phyloP scores from a whole-genome alignment of 495 filamentous ascomycete genomes.

The Letharia lupina region DNA sequence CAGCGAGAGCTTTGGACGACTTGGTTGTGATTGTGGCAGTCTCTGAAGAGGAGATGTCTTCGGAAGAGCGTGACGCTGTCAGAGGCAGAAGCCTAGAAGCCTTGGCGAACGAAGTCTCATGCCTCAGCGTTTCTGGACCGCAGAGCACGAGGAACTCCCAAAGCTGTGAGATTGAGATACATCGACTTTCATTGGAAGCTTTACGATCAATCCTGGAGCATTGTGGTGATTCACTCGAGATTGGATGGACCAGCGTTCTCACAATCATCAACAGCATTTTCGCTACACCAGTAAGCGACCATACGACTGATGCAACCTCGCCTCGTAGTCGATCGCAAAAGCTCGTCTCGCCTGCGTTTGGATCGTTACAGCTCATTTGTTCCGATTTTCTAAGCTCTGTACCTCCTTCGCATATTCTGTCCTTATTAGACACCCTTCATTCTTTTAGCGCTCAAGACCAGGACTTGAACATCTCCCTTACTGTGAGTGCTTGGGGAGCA shows the following conservation, averaged over 20 bases:
- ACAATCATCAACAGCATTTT: conserved; percentile 81
- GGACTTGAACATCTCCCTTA: conserved; percentile 92
- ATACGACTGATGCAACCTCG: conserved; percentile 19
- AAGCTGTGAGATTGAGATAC: conserved; percentile 64
- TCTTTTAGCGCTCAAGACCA: conserved; percentile 79
- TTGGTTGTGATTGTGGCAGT: conserved; percentile 58
- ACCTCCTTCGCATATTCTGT: conserved; percentile 68
- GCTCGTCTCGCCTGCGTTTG: conserved; percentile 76
- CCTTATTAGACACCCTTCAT: conserved; percentile 79
- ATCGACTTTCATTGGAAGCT: conserved; percentile 71
- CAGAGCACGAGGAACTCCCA: conserved; percentile 7
- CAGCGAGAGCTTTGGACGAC: conserved; percentile 66
- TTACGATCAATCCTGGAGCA: conserved; percentile 78
- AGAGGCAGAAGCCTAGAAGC: conserved; percentile 66
- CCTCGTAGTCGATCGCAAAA: conserved; percentile 54
- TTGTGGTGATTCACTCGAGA: conserved; percentile 71
- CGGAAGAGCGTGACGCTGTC: conserved; percentile 46
- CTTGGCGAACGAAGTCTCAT: conserved; percentile 47
- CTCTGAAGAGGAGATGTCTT: conserved; percentile 38
- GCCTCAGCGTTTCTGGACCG: conserved; percentile 37
- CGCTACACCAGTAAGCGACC: conserved; percentile 26
- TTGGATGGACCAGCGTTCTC: conserved; percentile 80
- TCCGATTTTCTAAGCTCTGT: conserved; percentile 83
- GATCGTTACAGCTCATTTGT: conserved; percentile 81
- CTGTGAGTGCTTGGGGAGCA: conserved; percentile 39